These are phyloP conservation scores for Talaromyces ruber DNA, from an alignment of 495 filamentous ascomycete genomes.

Conservation along the genomic window DNA sequence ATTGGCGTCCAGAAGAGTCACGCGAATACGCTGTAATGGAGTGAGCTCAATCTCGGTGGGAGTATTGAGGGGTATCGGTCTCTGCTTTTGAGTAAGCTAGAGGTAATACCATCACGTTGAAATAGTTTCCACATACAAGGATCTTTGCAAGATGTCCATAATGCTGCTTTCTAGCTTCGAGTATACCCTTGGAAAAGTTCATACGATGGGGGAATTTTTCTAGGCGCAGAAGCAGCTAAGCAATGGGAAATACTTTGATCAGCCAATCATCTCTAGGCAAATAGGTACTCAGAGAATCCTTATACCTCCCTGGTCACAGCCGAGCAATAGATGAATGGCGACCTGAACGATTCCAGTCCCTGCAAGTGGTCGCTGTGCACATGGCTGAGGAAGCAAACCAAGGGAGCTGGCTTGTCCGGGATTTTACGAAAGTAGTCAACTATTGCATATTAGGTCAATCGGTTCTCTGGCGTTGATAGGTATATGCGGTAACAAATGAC, in stretches of 20 bases:
- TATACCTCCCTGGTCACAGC: conserved; percentile 71
- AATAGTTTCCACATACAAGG: conserved; percentile 32
- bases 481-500: not conserved
- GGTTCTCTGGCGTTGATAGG: not conserved
- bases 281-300: not conserved
- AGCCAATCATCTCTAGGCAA: conserved; percentile 2
- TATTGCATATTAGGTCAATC: conserved; percentile 18
- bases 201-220: conserved; percentile 72
- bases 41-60: conserved; percentile 70
- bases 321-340: conserved; percentile 87
- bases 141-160: conserved; percentile 70
- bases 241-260: not conserved
- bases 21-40: conserved; percentile 56
- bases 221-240: conserved; percentile 57
- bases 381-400: conserved; percentile 89
- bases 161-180: conserved; percentile 58
- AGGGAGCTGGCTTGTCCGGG: conserved; percentile 46
- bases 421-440: conserved; percentile 77
- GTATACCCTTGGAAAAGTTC: conserved; percentile 68
- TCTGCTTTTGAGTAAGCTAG: conserved; percentile 29
- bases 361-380: conserved; percentile 86
- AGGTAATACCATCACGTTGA: not conserved
- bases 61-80: conserved; percentile 76
- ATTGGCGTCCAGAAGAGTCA: conserved; percentile 87
- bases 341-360: conserved; percentile 67